These are phyloP conservation scores for Leccinum rimulosum DNA, from an alignment of 768 basidiomycete species.

Conservation along the genomic window DNA sequence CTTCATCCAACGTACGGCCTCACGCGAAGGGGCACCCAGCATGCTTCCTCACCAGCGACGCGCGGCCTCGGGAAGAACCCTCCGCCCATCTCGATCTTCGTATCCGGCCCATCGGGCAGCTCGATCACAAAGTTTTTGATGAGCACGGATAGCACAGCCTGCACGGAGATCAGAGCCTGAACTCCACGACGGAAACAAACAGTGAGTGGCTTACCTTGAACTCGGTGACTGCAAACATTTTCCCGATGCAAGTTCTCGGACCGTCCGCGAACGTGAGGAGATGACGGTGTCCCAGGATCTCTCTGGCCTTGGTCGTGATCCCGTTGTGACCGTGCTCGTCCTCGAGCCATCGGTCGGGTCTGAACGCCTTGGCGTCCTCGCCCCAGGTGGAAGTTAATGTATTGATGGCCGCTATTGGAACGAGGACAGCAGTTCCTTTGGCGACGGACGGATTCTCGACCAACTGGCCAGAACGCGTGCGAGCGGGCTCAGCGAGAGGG, in stretches of 20 bases:
- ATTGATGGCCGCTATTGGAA: background rate
- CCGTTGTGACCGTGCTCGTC: background rate
- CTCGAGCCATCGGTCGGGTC: background rate
- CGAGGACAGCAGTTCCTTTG: background rate
- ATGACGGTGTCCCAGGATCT: background rate
- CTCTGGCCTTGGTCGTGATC: background rate
- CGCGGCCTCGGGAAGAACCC: too few relatives aligned
- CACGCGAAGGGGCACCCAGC: too few relatives aligned
- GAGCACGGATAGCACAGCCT: too few relatives aligned
- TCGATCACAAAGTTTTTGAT: too few relatives aligned
- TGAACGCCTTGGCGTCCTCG: background rate
- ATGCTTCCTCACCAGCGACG: too few relatives aligned
- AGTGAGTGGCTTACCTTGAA: background rate
- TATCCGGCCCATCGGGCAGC: too few relatives aligned
- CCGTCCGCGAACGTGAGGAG: background rate
- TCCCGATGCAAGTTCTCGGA: background rate
- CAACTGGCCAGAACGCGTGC: background rate
- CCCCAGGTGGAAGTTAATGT: background rate
- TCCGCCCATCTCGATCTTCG: too few relatives aligned
- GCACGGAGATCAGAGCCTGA: too few relatives aligned
- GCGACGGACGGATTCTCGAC: background rate
- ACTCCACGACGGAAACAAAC: background rate
- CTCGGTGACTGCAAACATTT: background rate
- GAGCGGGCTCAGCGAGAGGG: background rate
- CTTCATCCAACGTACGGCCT: too few relatives aligned